Evolutionary conservation across 805 yeast genomes (phyloP), one percentile per base, ranked within the genome.

Genomic region (Metschnikowia arizonensis): DNA sequence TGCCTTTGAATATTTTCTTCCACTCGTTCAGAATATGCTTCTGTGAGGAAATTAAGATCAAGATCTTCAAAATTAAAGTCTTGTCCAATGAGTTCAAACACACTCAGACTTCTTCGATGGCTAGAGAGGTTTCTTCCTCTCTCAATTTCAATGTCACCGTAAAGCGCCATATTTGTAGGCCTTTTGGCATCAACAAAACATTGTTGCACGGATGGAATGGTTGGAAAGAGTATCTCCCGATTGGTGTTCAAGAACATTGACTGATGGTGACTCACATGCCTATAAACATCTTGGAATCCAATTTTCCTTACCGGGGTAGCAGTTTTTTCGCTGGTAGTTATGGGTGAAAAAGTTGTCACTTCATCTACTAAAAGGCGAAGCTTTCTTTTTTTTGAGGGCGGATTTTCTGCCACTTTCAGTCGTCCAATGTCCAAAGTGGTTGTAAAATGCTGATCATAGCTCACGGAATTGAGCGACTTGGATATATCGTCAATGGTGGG

Each of bases 121-220:
- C 40, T 40, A 3, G 43, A 37, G 5, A 42, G 36, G 32, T 52
- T 36, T 45, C 57, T 48, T 6, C 55, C 57, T 2, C 47, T 39
- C 30, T 53, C 57, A 17, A 53, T 42, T 6, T 51, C 56, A 17
- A 46, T 32, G 2, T 28, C 32, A 12, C 42, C 44, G 11, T 42
- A 17, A 11, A 40, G 37, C 2, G 31, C 40, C 14, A 46, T 46
- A 6, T 28, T 34, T 3, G 23, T 18, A 5, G 12, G 25, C 11
- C 14, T 26, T 19, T 45, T 35, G 4, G 10, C 26, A 5, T 26
- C 25, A 3, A 15, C 26, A 21, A 46, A 30, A 21, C 45, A 28
- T 10, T 14, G 24, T 33, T 37, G 40, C 26, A 33, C 42, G 4
- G 30, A 17, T 4, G 42, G 35, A 31, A 39, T 19, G 18, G 19